Conservation (phyloP, 768 basidiomycete genomes). For the Lentinula sp. region DNA sequence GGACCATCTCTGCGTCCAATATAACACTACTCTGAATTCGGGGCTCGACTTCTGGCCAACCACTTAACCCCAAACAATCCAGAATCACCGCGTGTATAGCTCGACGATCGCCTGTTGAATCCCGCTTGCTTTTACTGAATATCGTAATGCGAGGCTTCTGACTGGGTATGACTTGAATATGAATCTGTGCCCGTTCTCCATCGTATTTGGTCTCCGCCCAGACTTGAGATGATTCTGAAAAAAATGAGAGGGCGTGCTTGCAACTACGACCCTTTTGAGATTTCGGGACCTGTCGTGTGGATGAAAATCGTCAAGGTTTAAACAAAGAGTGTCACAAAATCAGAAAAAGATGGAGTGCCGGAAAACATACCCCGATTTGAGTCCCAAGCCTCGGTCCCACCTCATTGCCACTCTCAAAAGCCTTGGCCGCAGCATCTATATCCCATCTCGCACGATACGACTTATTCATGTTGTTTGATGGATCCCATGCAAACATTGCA, state of each 20-base stretch:
- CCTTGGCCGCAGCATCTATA: conserved; percentile 49
- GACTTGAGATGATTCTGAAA: conserved; percentile 37
- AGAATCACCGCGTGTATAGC: conserved; percentile 60
- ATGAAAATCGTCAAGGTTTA: not conserved
- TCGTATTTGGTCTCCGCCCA: conserved; percentile 96
- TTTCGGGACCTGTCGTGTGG: conserved; percentile 63
- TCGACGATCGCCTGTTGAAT: conserved; percentile 72
- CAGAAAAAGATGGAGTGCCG: not conserved
- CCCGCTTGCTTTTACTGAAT: conserved; percentile 82
- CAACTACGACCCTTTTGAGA: conserved; percentile 68
- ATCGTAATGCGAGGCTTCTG: conserved; percentile 53
- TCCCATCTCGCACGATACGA: conserved; percentile 51
- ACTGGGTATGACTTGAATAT: conserved; percentile 48
- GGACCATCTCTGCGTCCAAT: conserved; percentile 88
- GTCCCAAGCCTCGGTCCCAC: conserved; percentile 44
- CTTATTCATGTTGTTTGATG: conserved; percentile 41
- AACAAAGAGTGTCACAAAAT: not conserved
- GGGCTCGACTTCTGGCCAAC: conserved; percentile 7
- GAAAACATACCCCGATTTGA: conserved; percentile 51
- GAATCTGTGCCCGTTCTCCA: conserved; percentile 92
- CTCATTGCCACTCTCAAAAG: conserved; percentile 29
- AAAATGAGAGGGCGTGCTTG: conserved; percentile 43
- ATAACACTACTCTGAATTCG: conserved; percentile 37
- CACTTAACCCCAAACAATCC: conserved; percentile 45
- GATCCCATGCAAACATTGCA: conserved; percentile 74